Conservation (phyloP, 352 stramenopile genomes). For the Phytopythium sindhum region DNA sequence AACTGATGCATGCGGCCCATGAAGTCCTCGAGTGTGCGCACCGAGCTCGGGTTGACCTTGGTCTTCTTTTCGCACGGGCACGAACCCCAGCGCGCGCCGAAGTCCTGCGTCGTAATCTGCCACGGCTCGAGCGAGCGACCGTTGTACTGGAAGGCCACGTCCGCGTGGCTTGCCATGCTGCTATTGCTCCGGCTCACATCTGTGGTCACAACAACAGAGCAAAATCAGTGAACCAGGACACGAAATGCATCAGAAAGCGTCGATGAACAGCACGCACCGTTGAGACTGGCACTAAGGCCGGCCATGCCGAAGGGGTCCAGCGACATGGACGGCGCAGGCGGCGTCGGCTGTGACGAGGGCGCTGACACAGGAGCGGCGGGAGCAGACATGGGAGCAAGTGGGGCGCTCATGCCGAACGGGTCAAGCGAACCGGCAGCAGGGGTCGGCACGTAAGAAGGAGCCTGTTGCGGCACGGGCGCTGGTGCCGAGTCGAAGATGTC, state of each 20-base stretch:
- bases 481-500: constrained; percentile 77
- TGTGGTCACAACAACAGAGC: neutral
- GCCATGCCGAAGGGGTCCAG: constrained; percentile 79
- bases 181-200: constrained; percentile 42
- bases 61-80: constrained; percentile 83
- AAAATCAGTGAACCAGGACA: neutral
- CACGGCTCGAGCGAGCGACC: constrained; percentile 73
- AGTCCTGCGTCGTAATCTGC: constrained; percentile 87
- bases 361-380: constrained; percentile 22
- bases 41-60: constrained; percentile 77
- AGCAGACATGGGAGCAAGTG: constrained; percentile 23
- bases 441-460: constrained; percentile 15
- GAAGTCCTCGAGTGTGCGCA: constrained; percentile 83
- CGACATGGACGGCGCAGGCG: constrained; percentile 16
- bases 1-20: constrained; percentile 76
- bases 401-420: constrained; percentile 61
- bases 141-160: constrained; percentile 74
- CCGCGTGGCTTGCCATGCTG: constrained; percentile 19
- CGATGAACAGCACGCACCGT: constrained; percentile 33
- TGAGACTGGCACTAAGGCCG: constrained; percentile 61
- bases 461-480: constrained; percentile 24
- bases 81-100: constrained; percentile 78
- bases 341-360: constrained; percentile 18
- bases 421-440: constrained; percentile 19
- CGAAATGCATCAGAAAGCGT: neutral